Base-by-base conservation (phyloP, 23 red algal genomes). In the Pyropia yezoensis region DNA sequence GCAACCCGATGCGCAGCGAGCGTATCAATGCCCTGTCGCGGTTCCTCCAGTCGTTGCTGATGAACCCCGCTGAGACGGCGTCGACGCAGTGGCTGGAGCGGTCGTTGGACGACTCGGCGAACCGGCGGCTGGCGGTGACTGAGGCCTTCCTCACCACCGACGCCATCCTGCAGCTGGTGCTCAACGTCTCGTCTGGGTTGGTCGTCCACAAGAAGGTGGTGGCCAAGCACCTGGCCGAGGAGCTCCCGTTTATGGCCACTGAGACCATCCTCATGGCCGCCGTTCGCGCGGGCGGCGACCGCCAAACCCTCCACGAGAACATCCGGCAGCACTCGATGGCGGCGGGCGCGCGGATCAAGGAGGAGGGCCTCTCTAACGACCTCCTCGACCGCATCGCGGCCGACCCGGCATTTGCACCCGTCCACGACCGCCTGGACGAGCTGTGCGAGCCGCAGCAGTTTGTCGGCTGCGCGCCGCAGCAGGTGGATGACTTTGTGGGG, bases 211-310 rank as follows among this genome's bases (percentile, higher is more conserved):
- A 64, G 14, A 75, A 82, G 21, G 81, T 95, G n/a, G 71, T 95
- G 16, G 69, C 49, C 23, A 72, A 77, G 54, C 75, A 95, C 52
- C 25, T 95, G 45, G 45, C 15, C 4, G 71, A 88, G 67, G 90
- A 95, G 30, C 82, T 95, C 30, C 90, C 90, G 32, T 95, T 95
- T 75, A 88, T 95, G 82, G 90, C 90, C 27, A 95, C 90, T 0
- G 90, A 95, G 62, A 67, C 24, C 26, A 88, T 95, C 15, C 50
- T 95, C 49, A 95, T 95, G 90, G 73, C 82, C 14, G 90, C 82
- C 12, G 77, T 83, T 15, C 67, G 65, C 19, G 83, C 82, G 2
- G 90, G 90, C 21, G 81, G 82, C 52, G 90, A 95, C 53, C 80
- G 90, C 27, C 90, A 95, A 33, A 34, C 69, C 3, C 47, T 95